Base-by-base conservation (phyloP, 345 rosid species). In the Brassica carinata region DNA sequence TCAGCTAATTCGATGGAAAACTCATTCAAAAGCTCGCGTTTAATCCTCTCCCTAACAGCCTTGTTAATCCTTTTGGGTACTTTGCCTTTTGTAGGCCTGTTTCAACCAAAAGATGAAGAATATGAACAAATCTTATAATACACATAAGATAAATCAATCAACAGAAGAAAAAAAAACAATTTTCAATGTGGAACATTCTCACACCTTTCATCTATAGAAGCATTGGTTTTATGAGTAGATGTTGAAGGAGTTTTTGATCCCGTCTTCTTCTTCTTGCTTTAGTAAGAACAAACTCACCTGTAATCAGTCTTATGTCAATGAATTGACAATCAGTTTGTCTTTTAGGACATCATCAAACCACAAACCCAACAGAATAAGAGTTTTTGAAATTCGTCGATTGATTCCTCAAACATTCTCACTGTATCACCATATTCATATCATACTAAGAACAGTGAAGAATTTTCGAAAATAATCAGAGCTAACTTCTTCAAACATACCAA, bases 11-110 rank as follows among this genome's bases (percentile, higher is more conserved):
- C 92, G 78, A 87, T 75, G 81, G 93, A 96, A 40, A 92, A 92
- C 29, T 90, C 97, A 80, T 93, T 96, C 89, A 96, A 84, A 78
- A 90, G 97, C 85, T 93, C 97, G 5, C 98, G 97, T 85, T 93
- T 96, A 82, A 88, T 87, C 85, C 86, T 93, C 91, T 96, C 99
- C 74, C 96, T 85, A 87, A 88, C 94, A 15, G 97, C 88, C 83
- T 96, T 96, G 86, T 89, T 89, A 29, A 85, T 74, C 87, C 92
- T 90, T 86, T 86, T 92, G 2, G 98, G 97, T 77, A 83, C 88
- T 86, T 88, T 87, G 31, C 77, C 90, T 83, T 76, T 90, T 80
- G 57, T 85, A 84, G 81, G 81, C 85, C 98, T 93, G 89, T 82
- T 51, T 33, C 30, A 40, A 19, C 58, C 63, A 64, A 38, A 5